Conservation (phyloP, 805 yeast genomes). For the Schwanniomyces pseudopolymorphus region DNA sequence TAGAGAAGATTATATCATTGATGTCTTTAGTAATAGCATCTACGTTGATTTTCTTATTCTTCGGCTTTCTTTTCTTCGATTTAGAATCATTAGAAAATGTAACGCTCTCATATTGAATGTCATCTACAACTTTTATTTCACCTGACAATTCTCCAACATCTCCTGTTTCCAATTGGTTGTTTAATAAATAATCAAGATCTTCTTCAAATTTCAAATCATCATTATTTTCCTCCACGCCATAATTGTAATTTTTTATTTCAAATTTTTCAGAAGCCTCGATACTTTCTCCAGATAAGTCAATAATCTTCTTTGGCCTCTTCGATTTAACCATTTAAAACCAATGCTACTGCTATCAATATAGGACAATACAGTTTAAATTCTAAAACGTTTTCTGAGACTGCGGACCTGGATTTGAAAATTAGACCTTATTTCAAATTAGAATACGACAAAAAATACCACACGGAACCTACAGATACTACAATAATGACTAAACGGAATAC, state of each 20-base stretch:
- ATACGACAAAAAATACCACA: neutral
- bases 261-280: neutral
- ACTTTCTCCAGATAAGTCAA: neutral
- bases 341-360: neutral
- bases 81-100: neutral
- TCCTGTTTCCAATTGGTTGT: slow-evolving; percentile 4
- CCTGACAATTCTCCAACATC: neutral
- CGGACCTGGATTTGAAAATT: neutral
- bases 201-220: slow-evolving; percentile 23
- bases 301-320: neutral
- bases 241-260: neutral
- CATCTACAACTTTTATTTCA: neutral
- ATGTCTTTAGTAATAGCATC: slow-evolving; percentile 29
- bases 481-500: slow-evolving; percentile 3
- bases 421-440: neutral
- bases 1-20: slow-evolving; percentile 22
- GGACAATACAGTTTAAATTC: neutral
- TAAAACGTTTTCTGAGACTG: neutral
- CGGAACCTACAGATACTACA: neutral
- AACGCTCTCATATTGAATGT: neutral
- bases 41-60: slow-evolving; percentile 11
- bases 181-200: slow-evolving; percentile 29
- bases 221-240: neutral
- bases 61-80: neutral
- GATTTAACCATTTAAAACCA: neutral